A percentile compares a stretch with the other conserved stretches of the same genome.
Conservation (phyloP, 495 filamentous ascomycete genomes). For the Podospora pseudopauciseta region DNA sequence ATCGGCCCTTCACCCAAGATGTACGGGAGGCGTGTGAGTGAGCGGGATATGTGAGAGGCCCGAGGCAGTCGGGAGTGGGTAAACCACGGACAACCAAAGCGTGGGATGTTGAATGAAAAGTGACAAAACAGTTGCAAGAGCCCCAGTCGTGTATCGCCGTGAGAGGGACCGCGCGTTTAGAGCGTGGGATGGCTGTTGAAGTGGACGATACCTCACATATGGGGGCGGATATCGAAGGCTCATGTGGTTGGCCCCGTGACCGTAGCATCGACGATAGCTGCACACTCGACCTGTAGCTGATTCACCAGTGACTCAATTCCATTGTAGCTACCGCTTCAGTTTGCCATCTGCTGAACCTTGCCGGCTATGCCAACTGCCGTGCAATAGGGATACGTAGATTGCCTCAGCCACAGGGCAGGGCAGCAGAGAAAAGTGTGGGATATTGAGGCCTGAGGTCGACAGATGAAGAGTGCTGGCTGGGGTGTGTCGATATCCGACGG, state of each 20-base stretch:
- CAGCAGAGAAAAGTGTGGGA: neutral
- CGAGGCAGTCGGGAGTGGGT: neutral
- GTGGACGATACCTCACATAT: neutral
- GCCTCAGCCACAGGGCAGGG: neutral
- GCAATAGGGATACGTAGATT: neutral
- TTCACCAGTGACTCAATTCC: neutral
- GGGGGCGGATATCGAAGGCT: neutral
- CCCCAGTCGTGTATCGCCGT: neutral
- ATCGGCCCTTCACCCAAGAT: constrained; percentile 8
- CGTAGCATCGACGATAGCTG: neutral
- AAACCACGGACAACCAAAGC: neutral
- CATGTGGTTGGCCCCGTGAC: neutral
- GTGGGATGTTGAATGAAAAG: neutral
- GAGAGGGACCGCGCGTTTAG: neutral
- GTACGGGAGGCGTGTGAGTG: constrained; percentile 8
- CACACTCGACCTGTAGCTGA: neutral
- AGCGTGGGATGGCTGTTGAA: neutral
- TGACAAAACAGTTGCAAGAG: neutral
- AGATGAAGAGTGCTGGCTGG: neutral
- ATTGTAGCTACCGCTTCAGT: neutral
- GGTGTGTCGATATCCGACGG: neutral
- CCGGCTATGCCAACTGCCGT: neutral
- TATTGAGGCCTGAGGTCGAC: neutral
- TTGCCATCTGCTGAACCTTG: neutral
- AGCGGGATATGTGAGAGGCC: neutral